phyloP scores from a whole-genome alignment of 106 monocot genomes.

The Dioscorea zingiberensis region DNA sequence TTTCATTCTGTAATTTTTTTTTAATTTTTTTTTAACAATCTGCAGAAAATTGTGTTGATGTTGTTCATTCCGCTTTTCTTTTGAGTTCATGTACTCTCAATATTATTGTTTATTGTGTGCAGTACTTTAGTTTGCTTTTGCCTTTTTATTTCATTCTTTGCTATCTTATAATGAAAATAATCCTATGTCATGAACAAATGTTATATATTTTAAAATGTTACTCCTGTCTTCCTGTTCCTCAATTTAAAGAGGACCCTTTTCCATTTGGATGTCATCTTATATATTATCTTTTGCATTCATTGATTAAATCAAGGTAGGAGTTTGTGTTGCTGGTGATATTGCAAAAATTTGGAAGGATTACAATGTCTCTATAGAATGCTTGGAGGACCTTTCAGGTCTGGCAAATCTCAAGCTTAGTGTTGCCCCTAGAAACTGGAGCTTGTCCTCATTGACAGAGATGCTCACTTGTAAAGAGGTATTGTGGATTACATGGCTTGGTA shows the following conservation, averaged over 20 bases:
- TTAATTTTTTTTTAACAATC: too few relatives aligned
- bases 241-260: neutral
- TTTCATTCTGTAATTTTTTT: too few relatives aligned
- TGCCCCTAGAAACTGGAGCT: conserved; percentile 55
- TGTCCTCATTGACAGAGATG: conserved; percentile 64
- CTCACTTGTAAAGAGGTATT: conserved; percentile 75
- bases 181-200: too few relatives aligned
- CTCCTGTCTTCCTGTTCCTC: neutral
- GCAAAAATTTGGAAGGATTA: conserved; percentile 68
- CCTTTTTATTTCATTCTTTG: too few relatives aligned
- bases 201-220: too few relatives aligned
- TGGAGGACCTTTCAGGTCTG: conserved; percentile 66
- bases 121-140: too few relatives aligned
- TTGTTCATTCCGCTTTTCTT: too few relatives aligned
- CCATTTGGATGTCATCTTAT: neutral
- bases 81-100: too few relatives aligned
- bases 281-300: neutral
- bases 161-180: too few relatives aligned
- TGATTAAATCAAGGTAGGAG: conserved; percentile 59
- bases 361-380: conserved; percentile 39
- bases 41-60: too few relatives aligned
- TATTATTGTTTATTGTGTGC: too few relatives aligned
- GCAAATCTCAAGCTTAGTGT: conserved; percentile 76
- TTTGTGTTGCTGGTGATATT: conserved; percentile 69
- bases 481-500: too few relatives aligned